phyloP scores from a whole-genome alignment of 495 filamentous ascomycete species.

The Talaromyces ruber region DNA sequence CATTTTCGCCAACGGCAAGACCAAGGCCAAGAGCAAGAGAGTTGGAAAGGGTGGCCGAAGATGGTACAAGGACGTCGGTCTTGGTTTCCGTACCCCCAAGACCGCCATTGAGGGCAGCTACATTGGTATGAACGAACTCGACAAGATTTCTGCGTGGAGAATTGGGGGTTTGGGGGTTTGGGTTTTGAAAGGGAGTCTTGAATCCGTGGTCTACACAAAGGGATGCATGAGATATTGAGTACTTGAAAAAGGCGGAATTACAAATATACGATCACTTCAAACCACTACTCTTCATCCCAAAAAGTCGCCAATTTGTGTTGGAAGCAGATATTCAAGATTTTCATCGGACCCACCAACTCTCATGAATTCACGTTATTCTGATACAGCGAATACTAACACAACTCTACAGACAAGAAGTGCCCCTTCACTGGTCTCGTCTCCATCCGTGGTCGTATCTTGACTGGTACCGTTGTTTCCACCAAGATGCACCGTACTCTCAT shows the following conservation, averaged over 20 bases:
- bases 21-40: conserved; percentile 76
- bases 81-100: conserved; percentile 97
- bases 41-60: conserved; percentile 78
- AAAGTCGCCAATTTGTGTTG: background rate
- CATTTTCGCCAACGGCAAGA: conserved; percentile 95
- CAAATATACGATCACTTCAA: background rate
- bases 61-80: conserved; percentile 99
- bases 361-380: conserved; percentile 6
- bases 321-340: conserved; percentile 13
- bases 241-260: background rate
- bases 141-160: background rate
- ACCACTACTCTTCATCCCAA: background rate
- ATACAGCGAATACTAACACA: conserved; percentile 5
- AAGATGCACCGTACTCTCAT: conserved; percentile 99
- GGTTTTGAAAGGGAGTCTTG: conserved; percentile 8
- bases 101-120: conserved; percentile 95
- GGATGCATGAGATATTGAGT: background rate
- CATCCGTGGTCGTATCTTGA: conserved; percentile 99
- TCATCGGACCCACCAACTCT: conserved; percentile 7
- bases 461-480: conserved; percentile 95
- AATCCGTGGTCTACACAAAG: conserved; percentile 14
- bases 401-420: conserved; percentile 93
- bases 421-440: conserved; percentile 97
- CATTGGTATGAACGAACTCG: conserved; percentile 71
- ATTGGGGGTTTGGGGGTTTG: background rate